phyloP scores from a whole-genome alignment of 176 grass and related monocot genomes.

The Cenchrus fungigraminus region DNA sequence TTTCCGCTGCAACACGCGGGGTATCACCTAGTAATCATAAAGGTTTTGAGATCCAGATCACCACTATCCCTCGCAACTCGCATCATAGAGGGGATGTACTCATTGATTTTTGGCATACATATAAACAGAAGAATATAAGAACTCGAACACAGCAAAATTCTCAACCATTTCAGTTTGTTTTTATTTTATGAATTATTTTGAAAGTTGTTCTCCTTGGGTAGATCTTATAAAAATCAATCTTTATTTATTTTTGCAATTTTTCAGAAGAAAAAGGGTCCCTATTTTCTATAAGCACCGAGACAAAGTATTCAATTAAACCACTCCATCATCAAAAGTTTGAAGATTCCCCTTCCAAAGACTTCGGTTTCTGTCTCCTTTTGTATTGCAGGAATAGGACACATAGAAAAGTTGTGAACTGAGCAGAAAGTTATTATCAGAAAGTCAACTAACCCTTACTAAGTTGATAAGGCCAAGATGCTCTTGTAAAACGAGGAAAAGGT shows the following conservation, averaged over 20 bases:
- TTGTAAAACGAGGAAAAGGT: slow-evolving; percentile 31
- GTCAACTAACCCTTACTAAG: slow-evolving; percentile 33
- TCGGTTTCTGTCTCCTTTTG: slow-evolving; percentile 15
- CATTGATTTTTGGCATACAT: too few relatives aligned
- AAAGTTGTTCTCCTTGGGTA: neutral
- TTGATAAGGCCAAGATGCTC: slow-evolving; percentile 46
- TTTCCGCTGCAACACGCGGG: too few relatives aligned
- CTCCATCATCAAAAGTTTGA: slow-evolving; percentile 22
- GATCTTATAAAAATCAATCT: neutral
- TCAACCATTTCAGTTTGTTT: neutral
- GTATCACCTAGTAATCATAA: too few relatives aligned
- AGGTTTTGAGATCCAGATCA: too few relatives aligned
- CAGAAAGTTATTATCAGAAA: slow-evolving; percentile 22
- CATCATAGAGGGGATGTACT: too few relatives aligned
- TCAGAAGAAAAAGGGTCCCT: neutral
- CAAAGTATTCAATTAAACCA: slow-evolving; percentile 11
- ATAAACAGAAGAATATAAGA: neutral
- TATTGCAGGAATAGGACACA: slow-evolving; percentile 29
- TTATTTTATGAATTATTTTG: neutral
- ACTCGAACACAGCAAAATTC: neutral
- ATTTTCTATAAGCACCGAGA: neutral
- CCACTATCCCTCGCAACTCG: too few relatives aligned
- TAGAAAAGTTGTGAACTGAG: slow-evolving; percentile 20
- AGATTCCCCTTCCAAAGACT: slow-evolving; percentile 36
- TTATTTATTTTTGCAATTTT: neutral